These are phyloP conservation scores for Aureobasidium sp. DNA, from an alignment of 2,329 filamentous ascomycete species.

Conservation along the genomic window DNA sequence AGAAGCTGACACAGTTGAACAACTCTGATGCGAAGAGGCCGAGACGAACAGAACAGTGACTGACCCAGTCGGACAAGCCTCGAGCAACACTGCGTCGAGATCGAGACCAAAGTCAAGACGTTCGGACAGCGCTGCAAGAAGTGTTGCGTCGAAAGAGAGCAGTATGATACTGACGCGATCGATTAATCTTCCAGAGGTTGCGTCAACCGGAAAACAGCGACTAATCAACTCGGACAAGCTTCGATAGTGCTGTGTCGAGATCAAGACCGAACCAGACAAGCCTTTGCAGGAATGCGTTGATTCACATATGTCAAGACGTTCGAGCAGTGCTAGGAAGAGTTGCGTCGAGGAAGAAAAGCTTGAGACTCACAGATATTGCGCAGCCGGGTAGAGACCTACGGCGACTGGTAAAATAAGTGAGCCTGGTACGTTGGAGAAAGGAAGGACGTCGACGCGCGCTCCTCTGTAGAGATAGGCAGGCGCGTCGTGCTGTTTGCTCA, in stretches of 20 bases:
- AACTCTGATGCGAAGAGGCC: neutral
- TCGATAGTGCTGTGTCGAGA: neutral
- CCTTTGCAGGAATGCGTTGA: neutral
- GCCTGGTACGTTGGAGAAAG: neutral
- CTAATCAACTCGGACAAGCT: neutral
- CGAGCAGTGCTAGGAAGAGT: neutral
- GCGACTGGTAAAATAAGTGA: neutral
- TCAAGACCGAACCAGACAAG: neutral
- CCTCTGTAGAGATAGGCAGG: neutral
- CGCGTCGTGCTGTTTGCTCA: neutral
- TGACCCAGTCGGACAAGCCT: neutral
- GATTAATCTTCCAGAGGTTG: neutral
- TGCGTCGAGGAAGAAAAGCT: neutral
- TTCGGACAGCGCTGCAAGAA: neutral
- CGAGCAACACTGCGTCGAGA: neutral
- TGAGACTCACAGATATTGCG: neutral
- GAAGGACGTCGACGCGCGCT: neutral
- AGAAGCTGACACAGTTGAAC: neutral
- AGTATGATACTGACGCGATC: neutral
- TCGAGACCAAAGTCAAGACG: neutral
- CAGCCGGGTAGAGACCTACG: neutral
- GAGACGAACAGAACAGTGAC: neutral
- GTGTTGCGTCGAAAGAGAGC: neutral
- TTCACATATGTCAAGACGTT: neutral
- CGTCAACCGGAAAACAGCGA: conserved; percentile 1